phyloP scores from a whole-genome alignment of 257 asterid species.

The Penstemon newberryi region DNA sequence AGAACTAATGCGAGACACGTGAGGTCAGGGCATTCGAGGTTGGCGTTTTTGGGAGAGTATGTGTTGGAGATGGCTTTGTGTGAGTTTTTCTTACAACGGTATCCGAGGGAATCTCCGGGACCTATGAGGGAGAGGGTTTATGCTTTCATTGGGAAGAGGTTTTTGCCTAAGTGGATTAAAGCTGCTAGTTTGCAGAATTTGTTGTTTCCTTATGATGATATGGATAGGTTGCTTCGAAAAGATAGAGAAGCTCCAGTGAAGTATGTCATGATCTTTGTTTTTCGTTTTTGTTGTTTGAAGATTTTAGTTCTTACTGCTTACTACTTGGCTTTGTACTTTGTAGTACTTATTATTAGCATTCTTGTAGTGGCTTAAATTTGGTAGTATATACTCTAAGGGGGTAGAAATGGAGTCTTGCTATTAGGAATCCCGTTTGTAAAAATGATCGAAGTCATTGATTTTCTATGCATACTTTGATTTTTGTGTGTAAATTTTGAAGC shows the following conservation, averaged over 20 bases:
- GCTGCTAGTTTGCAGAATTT: constrained; percentile 92
- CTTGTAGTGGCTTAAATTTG: neutral
- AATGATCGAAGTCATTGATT: too few relatives aligned
- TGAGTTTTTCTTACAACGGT: constrained; percentile 90
- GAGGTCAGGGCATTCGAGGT: constrained; percentile 79
- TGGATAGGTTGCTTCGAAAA: constrained; percentile 70
- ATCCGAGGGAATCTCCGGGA: constrained; percentile 95
- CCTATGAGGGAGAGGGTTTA: constrained; percentile 98
- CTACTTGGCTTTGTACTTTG: too few relatives aligned
- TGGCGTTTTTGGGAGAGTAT: constrained; percentile 80
- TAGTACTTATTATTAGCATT: neutral
- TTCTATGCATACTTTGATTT: too few relatives aligned
- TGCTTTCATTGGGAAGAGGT: constrained; percentile 90
- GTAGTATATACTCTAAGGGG: neutral
- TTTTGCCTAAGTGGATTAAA: constrained; percentile 76
- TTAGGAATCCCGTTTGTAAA: neutral
- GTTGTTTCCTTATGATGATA: constrained; percentile 82
- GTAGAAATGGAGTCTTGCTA: constrained; percentile 3
- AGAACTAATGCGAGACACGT: constrained; percentile 86
- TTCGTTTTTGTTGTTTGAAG: constrained; percentile 5
- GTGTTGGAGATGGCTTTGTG: constrained; percentile 84
- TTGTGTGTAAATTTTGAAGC: too few relatives aligned
- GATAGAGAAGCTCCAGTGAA: constrained; percentile 90
- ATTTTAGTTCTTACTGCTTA: neutral
- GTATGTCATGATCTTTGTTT: constrained; percentile 45